phyloP scores from a whole-genome alignment of 176 grass and related monocot genomes.

The Oryza nivara region DNA sequence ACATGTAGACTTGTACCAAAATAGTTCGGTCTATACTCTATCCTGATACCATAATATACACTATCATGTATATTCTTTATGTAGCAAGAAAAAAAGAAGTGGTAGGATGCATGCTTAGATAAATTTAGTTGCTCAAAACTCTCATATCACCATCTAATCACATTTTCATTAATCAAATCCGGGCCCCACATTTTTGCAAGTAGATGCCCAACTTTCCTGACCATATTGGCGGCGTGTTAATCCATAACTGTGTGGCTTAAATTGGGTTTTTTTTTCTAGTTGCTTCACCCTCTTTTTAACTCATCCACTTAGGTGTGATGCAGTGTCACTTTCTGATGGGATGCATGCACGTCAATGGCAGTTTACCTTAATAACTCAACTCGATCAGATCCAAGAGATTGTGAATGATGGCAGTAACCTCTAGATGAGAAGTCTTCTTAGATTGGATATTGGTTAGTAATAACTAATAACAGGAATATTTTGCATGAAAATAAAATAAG shows the following conservation, averaged over 20 bases:
- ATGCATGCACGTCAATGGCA: conserved; percentile 47
- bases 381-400: conserved; percentile 15
- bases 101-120: neutral
- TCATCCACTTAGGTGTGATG: conserved; percentile 36
- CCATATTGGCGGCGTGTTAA: conserved; percentile 63
- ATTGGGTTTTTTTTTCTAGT: conserved; percentile 21
- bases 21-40: neutral
- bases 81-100: neutral
- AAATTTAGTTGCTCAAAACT: neutral
- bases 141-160: conserved; percentile 7
- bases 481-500: neutral
- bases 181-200: conserved; percentile 26
- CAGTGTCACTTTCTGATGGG: conserved; percentile 53
- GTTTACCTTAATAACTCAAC: conserved; percentile 47
- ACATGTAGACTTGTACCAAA: neutral
- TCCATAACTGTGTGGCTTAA: conserved; percentile 47
- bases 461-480: conserved; percentile 14
- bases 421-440: conserved; percentile 14
- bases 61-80: neutral
- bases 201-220: conserved; percentile 55
- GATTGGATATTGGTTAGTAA: neutral
- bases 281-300: conserved; percentile 15
- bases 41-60: conserved; percentile 6
- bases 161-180: conserved; percentile 3
- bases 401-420: conserved; percentile 31